Evolutionary conservation across 805 yeast genomes (phyloP).

Genomic region (Metschnikowia drakensbergensis): DNA sequence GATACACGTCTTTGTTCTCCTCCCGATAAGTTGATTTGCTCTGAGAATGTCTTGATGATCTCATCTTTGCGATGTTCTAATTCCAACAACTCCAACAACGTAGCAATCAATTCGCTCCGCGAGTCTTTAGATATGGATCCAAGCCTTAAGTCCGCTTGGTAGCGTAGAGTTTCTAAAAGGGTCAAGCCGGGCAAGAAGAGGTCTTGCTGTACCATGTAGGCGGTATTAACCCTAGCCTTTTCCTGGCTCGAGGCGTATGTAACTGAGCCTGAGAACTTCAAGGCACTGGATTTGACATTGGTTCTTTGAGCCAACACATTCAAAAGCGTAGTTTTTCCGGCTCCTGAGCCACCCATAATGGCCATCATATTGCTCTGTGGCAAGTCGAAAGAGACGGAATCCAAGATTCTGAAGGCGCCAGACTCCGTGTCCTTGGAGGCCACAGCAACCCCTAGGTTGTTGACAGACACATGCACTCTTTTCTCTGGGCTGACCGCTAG

Average conservation of each 20-base stretch:
- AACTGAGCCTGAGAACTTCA: slow-evolving; percentile 43
- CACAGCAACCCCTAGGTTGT: slow-evolving; percentile 13
- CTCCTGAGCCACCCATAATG: slow-evolving; percentile 83
- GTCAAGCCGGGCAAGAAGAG: slow-evolving; percentile 67
- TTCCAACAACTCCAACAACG: slow-evolving; percentile 61
- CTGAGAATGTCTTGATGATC: slow-evolving; percentile 48
- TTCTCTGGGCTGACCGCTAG: slow-evolving; percentile 11
- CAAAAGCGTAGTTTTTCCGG: slow-evolving; percentile 78
- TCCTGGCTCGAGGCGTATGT: slow-evolving; percentile 21
- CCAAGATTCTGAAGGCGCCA: slow-evolving; percentile 22
- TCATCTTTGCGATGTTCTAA: slow-evolving; percentile 61
- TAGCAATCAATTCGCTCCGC: slow-evolving; percentile 49
- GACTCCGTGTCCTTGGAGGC: slow-evolving; percentile 11
- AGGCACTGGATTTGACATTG: slow-evolving; percentile 35
- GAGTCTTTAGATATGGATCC: slow-evolving; percentile 45
- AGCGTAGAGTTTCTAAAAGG: slow-evolving; percentile 63
- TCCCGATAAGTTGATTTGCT: slow-evolving; percentile 65
- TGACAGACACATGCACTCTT: slow-evolving; percentile 13
- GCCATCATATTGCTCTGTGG: slow-evolving; percentile 66
- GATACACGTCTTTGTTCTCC: slow-evolving; percentile 80
- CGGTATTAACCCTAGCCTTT: slow-evolving; percentile 28
- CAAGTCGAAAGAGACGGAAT: slow-evolving; percentile 55
- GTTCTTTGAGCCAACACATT: slow-evolving; percentile 60
- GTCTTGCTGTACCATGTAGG: slow-evolving; percentile 78
- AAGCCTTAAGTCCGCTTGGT: slow-evolving; percentile 68